A percentile compares a stretch with the other conserved stretches of the same genome.
These are phyloP conservation scores for Shiraia sp. DNA, from an alignment of 2,329 filamentous ascomycete genomes.

Conservation along the genomic window DNA sequence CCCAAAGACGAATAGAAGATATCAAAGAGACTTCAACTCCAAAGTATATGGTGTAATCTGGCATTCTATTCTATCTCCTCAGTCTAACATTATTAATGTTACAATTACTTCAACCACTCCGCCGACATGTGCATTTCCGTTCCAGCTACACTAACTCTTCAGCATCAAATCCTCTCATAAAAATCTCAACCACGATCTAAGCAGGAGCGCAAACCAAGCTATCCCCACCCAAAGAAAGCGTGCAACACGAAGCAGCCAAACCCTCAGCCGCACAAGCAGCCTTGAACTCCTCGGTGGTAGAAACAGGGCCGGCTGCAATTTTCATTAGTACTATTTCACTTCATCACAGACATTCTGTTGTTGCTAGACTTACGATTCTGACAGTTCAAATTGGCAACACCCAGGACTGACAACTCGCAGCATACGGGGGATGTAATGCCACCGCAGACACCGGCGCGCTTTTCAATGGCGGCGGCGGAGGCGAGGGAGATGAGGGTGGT, in stretches of 20 bases:
- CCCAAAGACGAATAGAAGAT: too few relatives aligned
- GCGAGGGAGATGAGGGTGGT: slow-evolving; percentile 14
- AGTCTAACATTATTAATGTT: too few relatives aligned
- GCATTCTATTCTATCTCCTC: too few relatives aligned
- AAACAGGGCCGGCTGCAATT: slow-evolving; percentile 10
- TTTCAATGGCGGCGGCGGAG: slow-evolving; percentile 12
- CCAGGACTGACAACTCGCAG: slow-evolving; percentile 21
- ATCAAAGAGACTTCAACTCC: too few relatives aligned
- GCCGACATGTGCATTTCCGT: too few relatives aligned
- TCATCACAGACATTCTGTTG: not conserved
- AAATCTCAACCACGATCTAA: not conserved
- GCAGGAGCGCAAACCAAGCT: slow-evolving; percentile 21
- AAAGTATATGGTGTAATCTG: too few relatives aligned
- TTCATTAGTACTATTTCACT: not conserved
- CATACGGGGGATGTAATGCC: slow-evolving; percentile 15
- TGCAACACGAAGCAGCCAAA: slow-evolving; percentile 21
- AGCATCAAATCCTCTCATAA: too few relatives aligned
- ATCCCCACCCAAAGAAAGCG: slow-evolving; percentile 15
- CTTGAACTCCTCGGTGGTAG: slow-evolving; percentile 14
- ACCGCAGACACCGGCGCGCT: slow-evolving; percentile 18
- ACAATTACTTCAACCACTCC: too few relatives aligned
- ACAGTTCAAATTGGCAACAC: slow-evolving; percentile 21
- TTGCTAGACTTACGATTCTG: slow-evolving; percentile 15
- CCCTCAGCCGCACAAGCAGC: slow-evolving; percentile 17
- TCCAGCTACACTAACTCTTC: too few relatives aligned